Percentiles rank a stretch among this genome's conserved stretches.
Evolutionary conservation across 768 basidiomycete genomes (phyloP).

Genomic region (Omphalotus guepiniiformis): DNA sequence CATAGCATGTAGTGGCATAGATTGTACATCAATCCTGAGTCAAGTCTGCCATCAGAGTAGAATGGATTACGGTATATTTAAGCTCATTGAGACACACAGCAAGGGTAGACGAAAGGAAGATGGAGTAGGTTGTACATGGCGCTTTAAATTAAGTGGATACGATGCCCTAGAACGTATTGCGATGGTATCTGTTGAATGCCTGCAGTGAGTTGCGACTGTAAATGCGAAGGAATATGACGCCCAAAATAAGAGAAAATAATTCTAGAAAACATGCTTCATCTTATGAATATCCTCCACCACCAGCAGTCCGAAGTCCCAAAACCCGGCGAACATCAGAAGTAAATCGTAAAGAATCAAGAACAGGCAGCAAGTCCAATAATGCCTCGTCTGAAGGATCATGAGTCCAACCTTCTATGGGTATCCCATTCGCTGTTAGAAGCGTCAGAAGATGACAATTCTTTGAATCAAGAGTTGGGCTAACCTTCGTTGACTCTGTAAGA

Average conservation of each 20-base stretch:
- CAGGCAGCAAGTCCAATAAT: slow-evolving; percentile 88
- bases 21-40: no score
- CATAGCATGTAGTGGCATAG: not conserved
- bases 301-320: slow-evolving; percentile 61
- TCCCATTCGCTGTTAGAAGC: slow-evolving; percentile 76
- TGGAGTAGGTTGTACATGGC: slow-evolving; percentile 2
- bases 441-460: slow-evolving; percentile 8
- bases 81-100: no score
- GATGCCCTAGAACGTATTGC: slow-evolving; percentile 20
- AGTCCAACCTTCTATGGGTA: slow-evolving; percentile 99
- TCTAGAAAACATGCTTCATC: no score
- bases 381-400: slow-evolving; percentile 97
- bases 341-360: slow-evolving; percentile 94
- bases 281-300: slow-evolving; percentile 19
- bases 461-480: slow-evolving; percentile 27
- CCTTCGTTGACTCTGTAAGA: slow-evolving; percentile 93
- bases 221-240: slow-evolving; percentile 20
- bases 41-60: no score
- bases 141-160: slow-evolving; percentile 21
- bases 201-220: slow-evolving; percentile 20
- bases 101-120: not conserved
- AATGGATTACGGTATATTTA: no score
- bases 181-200: slow-evolving; percentile 27
- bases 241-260: slow-evolving; percentile 21
- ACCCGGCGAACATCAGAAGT: slow-evolving; percentile 93